Percentiles rank a stretch among this genome's conserved stretches.
phyloP scores from a whole-genome alignment of 179 eudicot species.

The Spergularia azorica region DNA sequence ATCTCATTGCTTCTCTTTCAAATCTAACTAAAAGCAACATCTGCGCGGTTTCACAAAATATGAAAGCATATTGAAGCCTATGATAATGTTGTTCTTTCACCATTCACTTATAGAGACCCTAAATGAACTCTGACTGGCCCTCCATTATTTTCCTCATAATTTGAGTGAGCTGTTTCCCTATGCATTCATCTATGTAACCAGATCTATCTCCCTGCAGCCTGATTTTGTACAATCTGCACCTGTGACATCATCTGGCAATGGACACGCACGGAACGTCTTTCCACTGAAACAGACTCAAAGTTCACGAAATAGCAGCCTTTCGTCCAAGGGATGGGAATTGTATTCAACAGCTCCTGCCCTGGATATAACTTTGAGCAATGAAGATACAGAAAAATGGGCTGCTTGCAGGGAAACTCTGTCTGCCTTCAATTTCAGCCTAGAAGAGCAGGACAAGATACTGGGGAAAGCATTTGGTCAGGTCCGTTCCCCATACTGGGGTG shows the following conservation, averaged over 20 bases:
- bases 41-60: not conserved
- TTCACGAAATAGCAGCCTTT: constrained; percentile 12
- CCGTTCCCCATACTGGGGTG: constrained; percentile 93
- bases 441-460: constrained; percentile 79
- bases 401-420: constrained; percentile 63
- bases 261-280: constrained; percentile 2
- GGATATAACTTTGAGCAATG: constrained; percentile 43
- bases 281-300: constrained; percentile 20
- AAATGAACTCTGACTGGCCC: not conserved
- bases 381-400: constrained; percentile 73
- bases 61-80: too few species aligned
- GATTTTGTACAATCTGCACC: constrained; percentile 42
- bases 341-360: constrained; percentile 48
- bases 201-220: constrained; percentile 18
- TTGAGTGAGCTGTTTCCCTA: not conserved
- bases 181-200: not conserved
- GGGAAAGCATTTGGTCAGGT: constrained; percentile 92
- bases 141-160: not conserved
- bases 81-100: too few species aligned
- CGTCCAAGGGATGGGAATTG: constrained; percentile 52
- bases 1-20: not conserved
- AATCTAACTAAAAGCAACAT: too few species aligned
- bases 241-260: constrained; percentile 21
- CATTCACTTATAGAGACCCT: too few species aligned
- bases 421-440: constrained; percentile 48